phyloP scores from a whole-genome alignment of 2,329 filamentous ascomycete species.

The Diplodia mutila region DNA sequence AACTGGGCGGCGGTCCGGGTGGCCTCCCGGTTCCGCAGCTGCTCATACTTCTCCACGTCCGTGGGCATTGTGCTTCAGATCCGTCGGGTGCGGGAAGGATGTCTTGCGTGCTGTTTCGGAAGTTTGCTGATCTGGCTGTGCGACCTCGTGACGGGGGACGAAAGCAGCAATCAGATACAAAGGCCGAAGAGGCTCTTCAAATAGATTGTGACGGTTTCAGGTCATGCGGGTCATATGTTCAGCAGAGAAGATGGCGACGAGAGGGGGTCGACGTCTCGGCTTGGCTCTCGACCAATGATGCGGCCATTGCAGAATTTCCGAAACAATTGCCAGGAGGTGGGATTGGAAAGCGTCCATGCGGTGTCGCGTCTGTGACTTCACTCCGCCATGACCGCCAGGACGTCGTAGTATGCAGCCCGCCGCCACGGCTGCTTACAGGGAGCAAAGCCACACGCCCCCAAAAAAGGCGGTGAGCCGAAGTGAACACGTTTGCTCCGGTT shows the following conservation, averaged over 20 bases:
- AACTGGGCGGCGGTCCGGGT: conserved; percentile 32
- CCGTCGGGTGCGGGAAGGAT: no score
- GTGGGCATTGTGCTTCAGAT: neutral
- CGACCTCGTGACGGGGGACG: neutral
- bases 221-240: neutral
- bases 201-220: conserved; percentile 1
- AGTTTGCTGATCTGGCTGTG: neutral
- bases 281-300: neutral
- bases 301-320: neutral
- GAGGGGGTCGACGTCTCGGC: neutral
- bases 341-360: conserved; percentile 16
- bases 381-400: conserved; percentile 6
- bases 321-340: conserved; percentile 5
- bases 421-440: conserved; percentile 13
- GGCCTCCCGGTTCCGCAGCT: conserved; percentile 7
- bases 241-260: neutral
- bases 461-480: conserved; percentile 11
- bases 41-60: conserved; percentile 11
- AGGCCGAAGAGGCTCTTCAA: neutral
- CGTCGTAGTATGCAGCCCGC: neutral
- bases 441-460: neutral
- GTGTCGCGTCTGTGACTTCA: neutral
- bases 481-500: conserved; percentile 10
- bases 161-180: no score
- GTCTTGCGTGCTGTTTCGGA: neutral